phyloP scores from a whole-genome alignment of 2,329 filamentous ascomycete species.

The Fusarium albidum region DNA sequence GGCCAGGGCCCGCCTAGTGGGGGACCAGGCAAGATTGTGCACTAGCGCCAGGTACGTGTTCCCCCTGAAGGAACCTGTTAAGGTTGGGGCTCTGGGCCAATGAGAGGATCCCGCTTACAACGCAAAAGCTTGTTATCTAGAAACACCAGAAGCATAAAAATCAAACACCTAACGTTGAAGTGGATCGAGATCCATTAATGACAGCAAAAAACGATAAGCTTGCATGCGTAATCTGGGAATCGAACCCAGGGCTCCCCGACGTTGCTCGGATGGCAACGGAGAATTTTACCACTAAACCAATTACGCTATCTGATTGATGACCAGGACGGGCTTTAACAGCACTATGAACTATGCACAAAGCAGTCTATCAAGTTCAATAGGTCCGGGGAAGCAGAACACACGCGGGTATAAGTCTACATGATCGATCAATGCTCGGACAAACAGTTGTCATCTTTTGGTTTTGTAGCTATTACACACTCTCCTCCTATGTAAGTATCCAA shows the following conservation, averaged over 20 bases:
- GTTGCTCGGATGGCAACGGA: constrained; percentile 22
- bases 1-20: constrained; percentile 1
- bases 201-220: not conserved
- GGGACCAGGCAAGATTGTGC: constrained; percentile 4
- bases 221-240: constrained; percentile 25
- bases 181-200: too few relatives aligned
- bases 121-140: constrained; percentile 5
- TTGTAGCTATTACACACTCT: too few relatives aligned
- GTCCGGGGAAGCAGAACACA: too few relatives aligned
- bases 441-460: too few relatives aligned
- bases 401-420: too few relatives aligned
- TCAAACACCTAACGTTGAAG: not conserved
- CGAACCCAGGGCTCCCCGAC: constrained; percentile 26
- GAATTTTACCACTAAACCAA: constrained; percentile 33
- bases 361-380: not conserved
- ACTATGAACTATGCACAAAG: too few relatives aligned
- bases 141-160: not conserved
- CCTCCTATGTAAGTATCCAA: too few relatives aligned
- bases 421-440: too few relatives aligned
- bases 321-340: too few relatives aligned
- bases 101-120: constrained; percentile 18
- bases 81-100: constrained; percentile 11
- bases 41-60: constrained; percentile 22
- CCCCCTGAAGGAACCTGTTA: constrained; percentile 7
- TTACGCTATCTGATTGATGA: constrained; percentile 12